Evolutionary conservation across 768 basidiomycete species (phyloP).

Genomic region (Suillus discolor): DNA sequence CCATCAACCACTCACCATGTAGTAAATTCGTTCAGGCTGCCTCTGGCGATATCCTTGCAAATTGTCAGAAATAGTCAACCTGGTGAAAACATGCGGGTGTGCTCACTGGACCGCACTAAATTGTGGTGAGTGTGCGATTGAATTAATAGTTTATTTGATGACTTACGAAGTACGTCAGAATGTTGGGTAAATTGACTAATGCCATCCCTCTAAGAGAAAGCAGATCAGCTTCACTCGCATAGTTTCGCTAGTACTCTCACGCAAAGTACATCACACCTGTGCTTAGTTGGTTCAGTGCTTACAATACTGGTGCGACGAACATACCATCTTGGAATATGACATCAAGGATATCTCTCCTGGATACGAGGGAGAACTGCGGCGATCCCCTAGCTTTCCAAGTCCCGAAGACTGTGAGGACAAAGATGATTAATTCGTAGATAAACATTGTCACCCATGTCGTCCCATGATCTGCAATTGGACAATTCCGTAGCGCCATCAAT

Average conservation of each 20-base stretch:
- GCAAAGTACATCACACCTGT: constrained; percentile 58
- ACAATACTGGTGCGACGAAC: constrained; percentile 12
- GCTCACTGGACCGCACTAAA: neutral
- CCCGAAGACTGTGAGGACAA: constrained; percentile 47
- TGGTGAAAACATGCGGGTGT: neutral
- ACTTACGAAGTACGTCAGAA: constrained; percentile 41
- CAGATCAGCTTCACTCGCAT: neutral
- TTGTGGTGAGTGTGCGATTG: neutral
- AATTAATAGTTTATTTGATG: neutral
- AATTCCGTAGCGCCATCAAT: neutral
- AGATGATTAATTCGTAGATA: constrained; percentile 49
- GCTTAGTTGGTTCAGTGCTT: neutral
- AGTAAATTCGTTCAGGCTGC: constrained; percentile 50
- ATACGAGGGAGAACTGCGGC: constrained; percentile 23
- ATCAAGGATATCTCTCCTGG: constrained; percentile 38
- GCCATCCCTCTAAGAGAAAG: constrained; percentile 46
- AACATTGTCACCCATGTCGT: constrained; percentile 54
- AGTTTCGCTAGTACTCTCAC: constrained; percentile 38
- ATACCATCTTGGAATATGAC: constrained; percentile 53
- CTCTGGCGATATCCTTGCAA: constrained; percentile 29
- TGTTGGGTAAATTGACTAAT: constrained; percentile 51
- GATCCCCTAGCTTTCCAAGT: constrained; percentile 40
- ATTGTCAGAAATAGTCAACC: neutral
- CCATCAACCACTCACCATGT: constrained; percentile 39
- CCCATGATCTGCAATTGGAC: constrained; percentile 26